These are phyloP conservation scores for Heterobasidion occidentale DNA, from an alignment of 1,284 basidiomycete genomes.

Conservation along the genomic window DNA sequence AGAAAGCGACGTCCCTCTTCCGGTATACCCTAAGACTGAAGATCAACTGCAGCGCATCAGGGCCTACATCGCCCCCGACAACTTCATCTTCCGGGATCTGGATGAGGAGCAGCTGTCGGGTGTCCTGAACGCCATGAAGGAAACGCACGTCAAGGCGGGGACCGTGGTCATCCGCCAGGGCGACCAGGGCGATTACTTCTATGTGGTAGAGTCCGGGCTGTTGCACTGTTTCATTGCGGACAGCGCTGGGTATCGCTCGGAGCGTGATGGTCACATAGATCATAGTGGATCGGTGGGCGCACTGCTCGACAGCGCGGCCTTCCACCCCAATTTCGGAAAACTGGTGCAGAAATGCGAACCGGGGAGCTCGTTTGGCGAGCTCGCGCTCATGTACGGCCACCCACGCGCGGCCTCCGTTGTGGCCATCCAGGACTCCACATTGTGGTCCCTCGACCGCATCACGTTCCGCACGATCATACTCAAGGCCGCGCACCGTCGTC, in stretches of 20 bases:
- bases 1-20: conserved; percentile 54
- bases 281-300: conserved; percentile 39
- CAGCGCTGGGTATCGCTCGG: too few relatives aligned
- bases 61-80: conserved; percentile 70
- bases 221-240: conserved; percentile 76
- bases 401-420: conserved; percentile 93
- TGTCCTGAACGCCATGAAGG: conserved; percentile 94
- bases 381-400: conserved; percentile 97
- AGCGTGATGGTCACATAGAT: too few relatives aligned
- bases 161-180: conserved; percentile 94
- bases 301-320: conserved; percentile 55
- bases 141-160: conserved; percentile 64
- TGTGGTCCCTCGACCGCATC: conserved; percentile 95
- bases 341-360: conserved; percentile 83
- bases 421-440: conserved; percentile 74
- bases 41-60: conserved; percentile 88
- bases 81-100: conserved; percentile 94
- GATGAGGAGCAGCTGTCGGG: conserved; percentile 94
- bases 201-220: conserved; percentile 88
- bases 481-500: conserved; percentile 77
- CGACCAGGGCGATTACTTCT: conserved; percentile 96
- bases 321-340: conserved; percentile 68
- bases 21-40: conserved; percentile 75
- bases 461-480: conserved; percentile 98
- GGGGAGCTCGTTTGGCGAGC: conserved; percentile 90